phyloP scores from a whole-genome alignment of 768 basidiomycete species.

The Hirschioporus abietinus region DNA sequence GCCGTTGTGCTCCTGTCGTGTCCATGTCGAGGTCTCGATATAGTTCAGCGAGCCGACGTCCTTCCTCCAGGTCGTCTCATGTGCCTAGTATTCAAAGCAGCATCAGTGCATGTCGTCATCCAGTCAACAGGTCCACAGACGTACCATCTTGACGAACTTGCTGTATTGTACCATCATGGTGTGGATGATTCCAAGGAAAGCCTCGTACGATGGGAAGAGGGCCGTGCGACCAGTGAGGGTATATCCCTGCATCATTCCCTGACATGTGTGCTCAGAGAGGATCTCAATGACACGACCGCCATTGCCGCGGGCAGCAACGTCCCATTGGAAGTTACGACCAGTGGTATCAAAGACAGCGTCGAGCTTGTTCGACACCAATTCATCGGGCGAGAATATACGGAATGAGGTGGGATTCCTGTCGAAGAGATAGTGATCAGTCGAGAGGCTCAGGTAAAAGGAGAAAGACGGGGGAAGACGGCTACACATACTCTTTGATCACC shows the following conservation, averaged over 20 bases:
- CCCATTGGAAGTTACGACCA: conserved; percentile 84
- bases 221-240: conserved; percentile 83
- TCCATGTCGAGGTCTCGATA: conserved; percentile 84
- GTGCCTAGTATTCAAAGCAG: conserved; percentile 25
- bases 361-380: conserved; percentile 83
- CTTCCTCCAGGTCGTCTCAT: conserved; percentile 68
- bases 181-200: conserved; percentile 84
- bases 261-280: conserved; percentile 82
- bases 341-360: conserved; percentile 69
- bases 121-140: conserved; percentile 9
- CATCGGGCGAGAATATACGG: conserved; percentile 90
- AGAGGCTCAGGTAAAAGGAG: not conserved
- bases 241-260: conserved; percentile 90
- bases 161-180: conserved; percentile 90
- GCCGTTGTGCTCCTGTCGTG: conserved; percentile 84
- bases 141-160: conserved; percentile 83
- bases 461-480: not conserved
- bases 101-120: conserved; percentile 1
- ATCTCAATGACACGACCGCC: conserved; percentile 88
- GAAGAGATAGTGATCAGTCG: not conserved
- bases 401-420: conserved; percentile 68
- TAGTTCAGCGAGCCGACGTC: conserved; percentile 74
- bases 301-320: conserved; percentile 53
- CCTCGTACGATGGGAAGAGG: conserved; percentile 87
- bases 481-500: conserved; percentile 47